Conservation (phyloP, 2,329 filamentous ascomycete species). For the Didymella lethalis region DNA sequence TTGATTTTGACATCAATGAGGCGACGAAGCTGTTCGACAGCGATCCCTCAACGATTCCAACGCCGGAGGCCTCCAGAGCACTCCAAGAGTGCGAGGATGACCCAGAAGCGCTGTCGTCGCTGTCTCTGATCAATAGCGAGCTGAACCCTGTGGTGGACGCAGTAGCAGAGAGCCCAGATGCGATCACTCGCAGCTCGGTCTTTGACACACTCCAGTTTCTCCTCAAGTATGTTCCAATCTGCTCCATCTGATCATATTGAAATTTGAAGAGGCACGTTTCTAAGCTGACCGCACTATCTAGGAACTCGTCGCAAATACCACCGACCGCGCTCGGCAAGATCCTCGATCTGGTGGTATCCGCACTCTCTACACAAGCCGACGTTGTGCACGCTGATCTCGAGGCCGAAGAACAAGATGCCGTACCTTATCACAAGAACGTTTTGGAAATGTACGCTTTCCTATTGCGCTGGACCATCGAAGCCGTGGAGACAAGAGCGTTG, state of each 20-base stretch:
- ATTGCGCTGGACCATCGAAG: slow-evolving; percentile 92
- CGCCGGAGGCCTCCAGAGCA: slow-evolving; percentile 82
- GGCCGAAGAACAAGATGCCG: slow-evolving; percentile 80
- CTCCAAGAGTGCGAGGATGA: slow-evolving; percentile 93
- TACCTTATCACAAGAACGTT: slow-evolving; percentile 87
- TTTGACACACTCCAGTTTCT: slow-evolving; percentile 96
- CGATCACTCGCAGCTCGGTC: slow-evolving; percentile 76
- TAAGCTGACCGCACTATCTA: slow-evolving; percentile 72
- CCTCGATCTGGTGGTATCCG: slow-evolving; percentile 88
- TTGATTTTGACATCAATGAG: slow-evolving; percentile 94
- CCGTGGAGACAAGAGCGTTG: slow-evolving; percentile 91
- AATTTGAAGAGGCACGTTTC: slow-evolving; percentile 49
- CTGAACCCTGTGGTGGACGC: slow-evolving; percentile 93
- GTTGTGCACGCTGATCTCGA: slow-evolving; percentile 86
- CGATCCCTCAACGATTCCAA: slow-evolving; percentile 83
- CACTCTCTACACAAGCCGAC: slow-evolving; percentile 84
- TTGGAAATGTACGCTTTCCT: slow-evolving; percentile 95
- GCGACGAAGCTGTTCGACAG: slow-evolving; percentile 96
- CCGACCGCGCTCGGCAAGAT: slow-evolving; percentile 88
- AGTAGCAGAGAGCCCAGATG: slow-evolving; percentile 89
- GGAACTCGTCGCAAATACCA: slow-evolving; percentile 81
- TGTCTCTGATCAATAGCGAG: slow-evolving; percentile 79
- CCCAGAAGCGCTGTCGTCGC: slow-evolving; percentile 78
- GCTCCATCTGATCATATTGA: slow-evolving; percentile 46
- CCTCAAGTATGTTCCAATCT: slow-evolving; percentile 84